Evolutionary conservation across 1,284 basidiomycete species (phyloP), one percentile per base, ranked within the genome.

Genomic region (Gymnopus androsaceus): DNA sequence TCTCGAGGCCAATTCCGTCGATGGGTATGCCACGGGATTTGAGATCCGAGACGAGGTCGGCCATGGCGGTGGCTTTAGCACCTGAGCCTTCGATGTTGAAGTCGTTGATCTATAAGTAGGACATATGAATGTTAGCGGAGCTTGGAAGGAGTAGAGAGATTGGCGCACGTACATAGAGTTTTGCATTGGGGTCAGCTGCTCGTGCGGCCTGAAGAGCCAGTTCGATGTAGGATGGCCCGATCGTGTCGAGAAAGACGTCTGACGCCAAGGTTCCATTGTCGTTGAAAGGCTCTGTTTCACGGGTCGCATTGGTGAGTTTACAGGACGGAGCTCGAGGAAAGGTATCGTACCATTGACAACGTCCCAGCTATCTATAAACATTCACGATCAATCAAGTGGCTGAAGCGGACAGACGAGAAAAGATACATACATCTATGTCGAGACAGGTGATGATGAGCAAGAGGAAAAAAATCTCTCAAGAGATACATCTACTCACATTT

Each of bases 241-340:
- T 55, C 8, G 54, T 57, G 30, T 58, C 57, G 38, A 49, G 59
- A 34, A 66, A 63, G n/a, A 64, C 58, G 21, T 41, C 42, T 19
- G 45, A 40, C 28, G 72, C 68, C 63, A 68, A 73, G 4, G 77
- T 79, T 3, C 80, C 80, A 62, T 82, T 75, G 19, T 82, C 80
- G 60, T 81, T 80, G 64, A 82, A 75, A 4, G 78, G 73, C 63
- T 83, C 69, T 68, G 51, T 30, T 25, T 25, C n/a, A n/a, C n/a
- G n/a, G n/a, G n/a, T n/a, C n/a, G 21, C 42, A 27, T 17, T 25
- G n/a, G 25, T 27, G 19, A 36, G 19, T 45, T 40, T 17, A 34
- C 7, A 12, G 3, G 12, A 15, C 3, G 11, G 9, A 9, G 34
- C n/a, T 38, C 3, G n/a, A 23, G 28, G 11, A 31, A 28, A 12